Conservation (phyloP, 305 asterid species). For the Ilex paraguariensis region DNA sequence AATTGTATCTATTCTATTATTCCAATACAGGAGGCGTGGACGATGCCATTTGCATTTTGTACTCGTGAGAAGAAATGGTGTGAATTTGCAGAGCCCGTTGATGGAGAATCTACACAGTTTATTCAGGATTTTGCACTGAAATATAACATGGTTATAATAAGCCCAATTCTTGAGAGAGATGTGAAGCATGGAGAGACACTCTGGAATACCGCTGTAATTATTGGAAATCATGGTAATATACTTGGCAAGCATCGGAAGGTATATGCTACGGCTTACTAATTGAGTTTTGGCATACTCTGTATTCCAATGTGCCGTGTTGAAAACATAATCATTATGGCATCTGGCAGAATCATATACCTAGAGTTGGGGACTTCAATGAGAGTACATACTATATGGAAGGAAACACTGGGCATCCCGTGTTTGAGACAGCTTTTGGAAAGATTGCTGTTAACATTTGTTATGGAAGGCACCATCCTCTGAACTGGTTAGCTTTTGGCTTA, state of each 20-base stretch:
- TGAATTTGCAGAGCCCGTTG: conserved; percentile 82
- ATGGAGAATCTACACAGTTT: conserved; percentile 86
- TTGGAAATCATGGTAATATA: conserved; percentile 89
- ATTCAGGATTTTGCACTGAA: conserved; percentile 71
- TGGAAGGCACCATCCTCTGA: conserved; percentile 95
- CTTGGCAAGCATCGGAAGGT: conserved; percentile 97
- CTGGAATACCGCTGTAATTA: conserved; percentile 88
- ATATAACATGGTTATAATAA: conserved; percentile 84
- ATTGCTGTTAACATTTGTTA: conserved; percentile 92
- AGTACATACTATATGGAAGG: conserved; percentile 98
- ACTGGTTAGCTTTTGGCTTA: conserved; percentile 95
- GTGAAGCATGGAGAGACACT: conserved; percentile 79
- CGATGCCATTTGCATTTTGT: conserved; percentile 96
- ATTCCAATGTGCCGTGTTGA: not conserved
- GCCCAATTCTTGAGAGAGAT: conserved; percentile 94
- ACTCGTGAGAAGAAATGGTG: conserved; percentile 97
- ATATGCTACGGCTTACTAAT: conserved; percentile 12
- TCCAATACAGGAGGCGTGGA: conserved; percentile 83
- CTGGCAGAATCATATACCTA: conserved; percentile 89
- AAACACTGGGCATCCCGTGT: conserved; percentile 92
- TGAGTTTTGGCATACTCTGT: not conserved
- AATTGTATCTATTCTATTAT: conserved; percentile 1
- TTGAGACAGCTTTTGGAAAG: conserved; percentile 87
- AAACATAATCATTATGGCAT: conserved; percentile 10
- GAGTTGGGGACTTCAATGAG: conserved; percentile 97